Conservation (phyloP, 2,329 filamentous ascomycete species). For the Botryotinia globosa region DNA sequence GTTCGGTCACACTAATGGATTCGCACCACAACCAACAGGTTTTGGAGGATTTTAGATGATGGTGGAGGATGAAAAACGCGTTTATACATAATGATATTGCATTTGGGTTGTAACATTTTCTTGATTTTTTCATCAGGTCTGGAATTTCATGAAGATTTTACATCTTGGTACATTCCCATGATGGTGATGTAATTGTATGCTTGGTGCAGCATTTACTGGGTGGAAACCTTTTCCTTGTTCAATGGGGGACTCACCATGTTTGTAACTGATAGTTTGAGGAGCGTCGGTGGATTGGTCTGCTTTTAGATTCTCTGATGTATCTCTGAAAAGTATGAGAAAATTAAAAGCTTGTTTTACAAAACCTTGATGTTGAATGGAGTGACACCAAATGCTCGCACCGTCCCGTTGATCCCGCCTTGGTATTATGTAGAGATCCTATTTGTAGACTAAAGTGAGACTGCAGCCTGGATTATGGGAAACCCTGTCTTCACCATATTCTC, state of each 20-base stretch:
- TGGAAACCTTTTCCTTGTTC: conserved; percentile 21
- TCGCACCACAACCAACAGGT: conserved; percentile 84
- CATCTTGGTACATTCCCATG: conserved; percentile 30
- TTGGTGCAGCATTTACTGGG: conserved; percentile 28
- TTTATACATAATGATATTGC: conserved; percentile 38
- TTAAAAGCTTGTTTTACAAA: conserved; percentile 9
- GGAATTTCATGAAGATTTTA: conserved; percentile 26
- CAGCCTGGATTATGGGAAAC: background rate
- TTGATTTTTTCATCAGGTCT: conserved; percentile 26
- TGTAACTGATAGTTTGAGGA: conserved; percentile 36
- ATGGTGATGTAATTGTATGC: conserved; percentile 37
- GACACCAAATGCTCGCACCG: background rate
- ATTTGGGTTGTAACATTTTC: conserved; percentile 34
- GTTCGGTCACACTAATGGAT: conserved; percentile 80
- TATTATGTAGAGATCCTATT: background rate
- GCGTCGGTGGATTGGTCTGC: conserved; percentile 29
- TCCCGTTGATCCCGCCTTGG: conserved; percentile 9
- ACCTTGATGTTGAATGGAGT: background rate
- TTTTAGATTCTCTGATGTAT: conserved; percentile 33
- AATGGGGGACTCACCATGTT: conserved; percentile 20
- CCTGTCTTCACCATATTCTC: background rate
- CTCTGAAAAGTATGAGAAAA: conserved; percentile 19
- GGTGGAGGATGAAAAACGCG: conserved; percentile 20
- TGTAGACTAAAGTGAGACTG: background rate
- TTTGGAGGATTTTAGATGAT: conserved; percentile 53